Conservation (phyloP, 2,329 filamentous ascomycete genomes). For the Pestalotiopsis sp. region DNA sequence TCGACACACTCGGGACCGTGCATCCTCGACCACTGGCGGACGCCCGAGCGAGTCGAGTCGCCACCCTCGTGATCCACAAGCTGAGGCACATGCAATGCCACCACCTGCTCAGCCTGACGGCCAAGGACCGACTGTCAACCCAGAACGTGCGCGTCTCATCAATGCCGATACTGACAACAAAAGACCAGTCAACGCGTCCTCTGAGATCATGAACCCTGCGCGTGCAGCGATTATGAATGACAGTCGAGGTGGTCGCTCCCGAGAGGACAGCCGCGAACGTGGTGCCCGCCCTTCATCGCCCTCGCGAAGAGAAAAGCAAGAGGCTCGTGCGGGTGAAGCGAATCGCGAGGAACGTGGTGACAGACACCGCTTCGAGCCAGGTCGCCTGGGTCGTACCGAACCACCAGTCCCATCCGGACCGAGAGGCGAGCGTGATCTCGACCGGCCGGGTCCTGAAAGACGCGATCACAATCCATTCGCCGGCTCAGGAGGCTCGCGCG, state of each 20-base stretch:
- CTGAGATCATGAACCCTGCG: conserved; percentile 48
- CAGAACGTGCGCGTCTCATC: conserved; percentile 55
- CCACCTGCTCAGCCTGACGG: conserved; percentile 28
- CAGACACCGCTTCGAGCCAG: conserved; percentile 40
- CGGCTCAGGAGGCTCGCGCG: conserved; percentile 34
- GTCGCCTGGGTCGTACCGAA: conserved; percentile 33
- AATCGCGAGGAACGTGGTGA: conserved; percentile 49
- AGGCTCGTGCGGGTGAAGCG: conserved; percentile 36
- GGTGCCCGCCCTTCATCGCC: conserved; percentile 40
- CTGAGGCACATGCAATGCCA: conserved; percentile 30
- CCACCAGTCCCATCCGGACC: conserved; percentile 22
- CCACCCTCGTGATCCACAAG: conserved; percentile 25
- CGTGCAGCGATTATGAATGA: conserved; percentile 48
- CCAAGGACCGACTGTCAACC: conserved; percentile 54
- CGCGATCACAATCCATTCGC: conserved; percentile 42
- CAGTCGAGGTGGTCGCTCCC: conserved; percentile 35
- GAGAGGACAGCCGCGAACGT: conserved; percentile 49
- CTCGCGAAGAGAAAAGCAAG: conserved; percentile 47
- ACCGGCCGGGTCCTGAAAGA: conserved; percentile 42
- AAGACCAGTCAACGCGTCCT: conserved; percentile 27
- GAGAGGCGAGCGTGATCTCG: conserved; percentile 33
- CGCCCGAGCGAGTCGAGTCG: conserved; percentile 27
- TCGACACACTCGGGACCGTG: conserved; percentile 34
- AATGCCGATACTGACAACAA: conserved; percentile 16
- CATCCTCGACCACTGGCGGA: conserved; percentile 17